Conservation (phyloP, 2,329 filamentous ascomycete species). For the Seiridium cupressi region DNA sequence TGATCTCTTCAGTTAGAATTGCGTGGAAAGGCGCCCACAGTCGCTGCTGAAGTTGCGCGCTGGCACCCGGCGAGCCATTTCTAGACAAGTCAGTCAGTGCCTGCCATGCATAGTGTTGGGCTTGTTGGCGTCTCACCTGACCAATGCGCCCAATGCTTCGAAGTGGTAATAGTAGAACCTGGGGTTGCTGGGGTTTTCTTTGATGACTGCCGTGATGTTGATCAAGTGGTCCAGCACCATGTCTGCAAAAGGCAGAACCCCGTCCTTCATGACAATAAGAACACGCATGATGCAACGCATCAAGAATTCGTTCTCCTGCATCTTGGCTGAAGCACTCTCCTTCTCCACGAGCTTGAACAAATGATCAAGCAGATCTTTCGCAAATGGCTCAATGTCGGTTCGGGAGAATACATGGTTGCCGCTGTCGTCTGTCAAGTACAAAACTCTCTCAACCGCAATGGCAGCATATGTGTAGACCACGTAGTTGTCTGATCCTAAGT, state of each 20-base stretch:
- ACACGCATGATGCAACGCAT: conserved; percentile 99
- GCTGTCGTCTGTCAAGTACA: conserved; percentile 76
- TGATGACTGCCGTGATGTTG: conserved; percentile 87
- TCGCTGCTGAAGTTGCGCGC: conserved; percentile 72
- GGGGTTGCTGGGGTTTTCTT: conserved; percentile 93
- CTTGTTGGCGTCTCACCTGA: conserved; percentile 50
- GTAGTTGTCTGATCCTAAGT: conserved; percentile 85
- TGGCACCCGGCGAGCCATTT: conserved; percentile 63
- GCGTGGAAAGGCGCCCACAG: conserved; percentile 82
- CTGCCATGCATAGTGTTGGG: not conserved
- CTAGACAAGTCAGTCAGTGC: conserved; percentile 30
- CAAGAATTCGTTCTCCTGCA: conserved; percentile 97
- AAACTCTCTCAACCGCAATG: conserved; percentile 90
- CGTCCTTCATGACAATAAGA: conserved; percentile 88
- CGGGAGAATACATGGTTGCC: conserved; percentile 78
- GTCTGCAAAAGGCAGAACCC: conserved; percentile 70
- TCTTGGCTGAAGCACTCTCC: conserved; percentile 80
- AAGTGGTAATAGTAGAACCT: conserved; percentile 99
- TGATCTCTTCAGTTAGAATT: conserved; percentile 78
- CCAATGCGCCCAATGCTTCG: conserved; percentile 86
- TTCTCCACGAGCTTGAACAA: conserved; percentile 90
- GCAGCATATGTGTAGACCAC: conserved; percentile 97
- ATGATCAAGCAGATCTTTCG: conserved; percentile 84
- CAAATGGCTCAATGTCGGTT: conserved; percentile 73
- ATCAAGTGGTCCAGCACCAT: conserved; percentile 80